These are phyloP conservation scores for Claviceps digitariae DNA, from an alignment of 2,329 filamentous ascomycete genomes.

Conservation along the genomic window DNA sequence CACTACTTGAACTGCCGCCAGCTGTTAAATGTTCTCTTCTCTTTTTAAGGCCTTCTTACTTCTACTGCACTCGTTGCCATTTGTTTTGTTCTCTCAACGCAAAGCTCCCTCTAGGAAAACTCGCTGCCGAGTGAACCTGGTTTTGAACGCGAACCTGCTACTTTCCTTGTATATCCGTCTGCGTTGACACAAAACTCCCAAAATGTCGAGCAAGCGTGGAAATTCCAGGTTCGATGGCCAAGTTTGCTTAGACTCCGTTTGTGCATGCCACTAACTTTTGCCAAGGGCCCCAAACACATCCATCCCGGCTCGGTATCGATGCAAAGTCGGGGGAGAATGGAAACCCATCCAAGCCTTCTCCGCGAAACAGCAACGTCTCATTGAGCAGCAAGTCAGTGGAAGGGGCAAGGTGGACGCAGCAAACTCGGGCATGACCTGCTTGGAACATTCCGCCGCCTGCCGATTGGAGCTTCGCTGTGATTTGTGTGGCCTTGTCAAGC, in stretches of 20 bases:
- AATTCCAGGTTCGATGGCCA: neutral
- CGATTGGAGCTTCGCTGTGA: conserved; percentile 17
- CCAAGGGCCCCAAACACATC: neutral
- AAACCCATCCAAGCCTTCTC: conserved; percentile 19
- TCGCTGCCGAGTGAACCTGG: neutral
- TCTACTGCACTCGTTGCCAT: neutral
- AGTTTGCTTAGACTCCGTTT: neutral
- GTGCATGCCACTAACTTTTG: neutral
- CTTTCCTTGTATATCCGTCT: neutral
- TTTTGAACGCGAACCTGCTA: too few relatives aligned
- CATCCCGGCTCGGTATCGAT: conserved; percentile 14
- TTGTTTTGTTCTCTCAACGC: neutral
- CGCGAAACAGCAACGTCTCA: conserved; percentile 16
- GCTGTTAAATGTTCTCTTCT: neutral
- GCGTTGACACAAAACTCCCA: neutral
- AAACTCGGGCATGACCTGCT: conserved; percentile 24
- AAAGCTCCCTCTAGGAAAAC: too few relatives aligned
- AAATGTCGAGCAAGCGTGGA: neutral
- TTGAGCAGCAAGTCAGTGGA: conserved; percentile 9
- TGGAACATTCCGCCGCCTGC: conserved; percentile 17
- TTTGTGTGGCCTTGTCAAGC: conserved; percentile 17
- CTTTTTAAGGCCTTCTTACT: neutral
- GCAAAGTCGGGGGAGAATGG: conserved; percentile 24
- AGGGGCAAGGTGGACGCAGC: conserved; percentile 12
- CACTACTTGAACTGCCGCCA: neutral